A percentile compares a stretch with the other conserved stretches of the same genome.
These are phyloP conservation scores for Eutrema yunnanense DNA, from an alignment of 345 rosid species.

Conservation along the genomic window DNA sequence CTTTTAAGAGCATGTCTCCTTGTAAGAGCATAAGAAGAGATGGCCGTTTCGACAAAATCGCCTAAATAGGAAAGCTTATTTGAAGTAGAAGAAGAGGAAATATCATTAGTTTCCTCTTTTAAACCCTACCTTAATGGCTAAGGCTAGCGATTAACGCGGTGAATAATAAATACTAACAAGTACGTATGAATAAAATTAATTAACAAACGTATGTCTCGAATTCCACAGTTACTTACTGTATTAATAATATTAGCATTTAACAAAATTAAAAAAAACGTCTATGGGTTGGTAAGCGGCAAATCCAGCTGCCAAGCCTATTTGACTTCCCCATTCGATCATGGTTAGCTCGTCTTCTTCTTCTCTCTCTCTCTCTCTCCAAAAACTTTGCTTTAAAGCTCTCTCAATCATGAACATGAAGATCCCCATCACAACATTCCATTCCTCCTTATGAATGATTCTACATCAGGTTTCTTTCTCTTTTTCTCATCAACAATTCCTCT, in stretches of 20 bases:
- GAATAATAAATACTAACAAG: neutral
- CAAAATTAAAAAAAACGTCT: neutral
- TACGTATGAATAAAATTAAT: neutral
- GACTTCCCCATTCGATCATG: conserved; percentile 40
- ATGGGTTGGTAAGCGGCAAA: conserved; percentile 48
- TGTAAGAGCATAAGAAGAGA: no score
- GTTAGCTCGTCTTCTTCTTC: conserved; percentile 34
- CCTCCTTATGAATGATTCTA: conserved; percentile 21
- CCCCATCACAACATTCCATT: conserved; percentile 12
- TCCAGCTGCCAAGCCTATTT: conserved; percentile 50
- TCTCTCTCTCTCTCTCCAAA: neutral
- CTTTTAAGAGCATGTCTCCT: no score
- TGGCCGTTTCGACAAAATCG: neutral
- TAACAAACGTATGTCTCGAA: neutral
- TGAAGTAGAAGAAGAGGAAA: neutral
- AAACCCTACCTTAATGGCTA: conserved; percentile 1
- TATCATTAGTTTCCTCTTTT: neutral
- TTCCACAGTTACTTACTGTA: neutral
- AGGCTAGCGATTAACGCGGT: neutral
- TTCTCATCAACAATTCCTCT: neutral
- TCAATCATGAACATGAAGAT: conserved; percentile 12
- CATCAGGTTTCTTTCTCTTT: conserved; percentile 15
- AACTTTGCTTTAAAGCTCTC: conserved; percentile 23
- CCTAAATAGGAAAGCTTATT: neutral
- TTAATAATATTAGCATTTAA: neutral